A percentile compares a stretch with the other conserved stretches of the same genome.
phyloP scores from a whole-genome alignment of 2,329 filamentous ascomycete genomes.

The Penicillium sp. region DNA sequence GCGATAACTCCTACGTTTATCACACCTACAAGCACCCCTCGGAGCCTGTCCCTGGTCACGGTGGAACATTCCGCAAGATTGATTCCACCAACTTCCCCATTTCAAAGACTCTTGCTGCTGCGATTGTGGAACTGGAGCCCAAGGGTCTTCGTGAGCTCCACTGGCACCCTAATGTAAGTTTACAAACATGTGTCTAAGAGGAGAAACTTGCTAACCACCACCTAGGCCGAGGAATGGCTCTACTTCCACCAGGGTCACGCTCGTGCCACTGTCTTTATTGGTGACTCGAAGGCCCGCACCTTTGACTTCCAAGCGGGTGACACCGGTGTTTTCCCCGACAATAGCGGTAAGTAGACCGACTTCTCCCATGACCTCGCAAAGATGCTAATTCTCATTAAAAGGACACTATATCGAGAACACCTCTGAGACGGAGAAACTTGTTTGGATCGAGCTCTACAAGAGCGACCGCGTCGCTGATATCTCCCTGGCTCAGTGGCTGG shows the following conservation, averaged over 20 bases:
- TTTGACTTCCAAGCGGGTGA: conserved; percentile 69
- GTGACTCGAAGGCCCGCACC: conserved; percentile 60
- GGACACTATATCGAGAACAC: conserved; percentile 70
- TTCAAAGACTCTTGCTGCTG: conserved; percentile 64
- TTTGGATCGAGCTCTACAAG: conserved; percentile 71
- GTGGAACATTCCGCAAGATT: conserved; percentile 63
- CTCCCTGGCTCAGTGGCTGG: conserved; percentile 67
- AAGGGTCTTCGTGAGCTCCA: conserved; percentile 65
- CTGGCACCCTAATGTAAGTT: conserved; percentile 66
- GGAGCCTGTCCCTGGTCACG: conserved; percentile 60
- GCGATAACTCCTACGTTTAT: conserved; percentile 64
- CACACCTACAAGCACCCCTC: conserved; percentile 57
- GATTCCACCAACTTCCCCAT: conserved; percentile 68
- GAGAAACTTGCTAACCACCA: background rate
- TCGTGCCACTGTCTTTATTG: conserved; percentile 65
- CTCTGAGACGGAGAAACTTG: conserved; percentile 61
- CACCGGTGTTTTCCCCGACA: conserved; percentile 67
- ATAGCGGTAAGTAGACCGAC: conserved; percentile 40
- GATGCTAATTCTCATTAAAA: conserved; percentile 15
- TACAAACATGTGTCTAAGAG: background rate
- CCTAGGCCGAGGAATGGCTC: conserved; percentile 66
- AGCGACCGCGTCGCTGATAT: conserved; percentile 67
- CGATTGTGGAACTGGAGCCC: conserved; percentile 64
- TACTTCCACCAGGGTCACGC: conserved; percentile 66
- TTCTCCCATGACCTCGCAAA: background rate